Evolutionary conservation across 176 grass and related monocot genomes (phyloP).

Genomic region (Elaeis guineensis): DNA sequence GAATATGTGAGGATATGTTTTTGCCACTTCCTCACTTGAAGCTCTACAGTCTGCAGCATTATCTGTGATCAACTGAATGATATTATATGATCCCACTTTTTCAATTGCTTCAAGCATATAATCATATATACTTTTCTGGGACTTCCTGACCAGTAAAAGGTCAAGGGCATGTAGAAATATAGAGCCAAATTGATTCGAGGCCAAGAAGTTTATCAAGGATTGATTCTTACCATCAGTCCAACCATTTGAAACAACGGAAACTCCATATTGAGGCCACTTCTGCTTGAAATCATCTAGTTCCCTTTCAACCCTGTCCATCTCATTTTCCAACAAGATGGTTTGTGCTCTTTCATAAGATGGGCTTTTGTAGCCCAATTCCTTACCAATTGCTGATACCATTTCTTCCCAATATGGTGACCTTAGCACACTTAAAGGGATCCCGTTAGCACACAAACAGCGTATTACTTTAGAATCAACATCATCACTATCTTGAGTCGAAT

Average conservation of each 20-base stretch:
- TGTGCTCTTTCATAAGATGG: constrained; percentile 20
- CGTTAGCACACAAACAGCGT: constrained; percentile 27
- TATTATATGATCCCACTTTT: constrained; percentile 16
- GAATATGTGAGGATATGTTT: constrained; percentile 23
- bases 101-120: constrained; percentile 22
- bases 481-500: constrained; percentile 17
- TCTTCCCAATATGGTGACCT: constrained; percentile 27
- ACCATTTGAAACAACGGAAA: constrained; percentile 25
- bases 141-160: constrained; percentile 14
- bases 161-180: constrained; percentile 26
- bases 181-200: constrained; percentile 27
- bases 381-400: constrained; percentile 28
- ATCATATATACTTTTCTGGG: constrained; percentile 17
- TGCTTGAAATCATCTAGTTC: constrained; percentile 25
- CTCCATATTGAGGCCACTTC: constrained; percentile 25
- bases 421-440: constrained; percentile 24
- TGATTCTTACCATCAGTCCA: constrained; percentile 19
- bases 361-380: constrained; percentile 25
- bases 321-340: constrained; percentile 18
- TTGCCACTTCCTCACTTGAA: constrained; percentile 19
- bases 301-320: constrained; percentile 20
- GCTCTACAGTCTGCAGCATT: constrained; percentile 22
- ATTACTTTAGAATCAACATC: constrained; percentile 30
- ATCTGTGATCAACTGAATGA: constrained; percentile 28
- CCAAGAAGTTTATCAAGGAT: constrained; percentile 21